A percentile compares a stretch with the other conserved stretches of the same genome.
These are phyloP conservation scores for Rusavskia elegans DNA, from an alignment of 495 filamentous ascomycete species.

Conservation along the genomic window DNA sequence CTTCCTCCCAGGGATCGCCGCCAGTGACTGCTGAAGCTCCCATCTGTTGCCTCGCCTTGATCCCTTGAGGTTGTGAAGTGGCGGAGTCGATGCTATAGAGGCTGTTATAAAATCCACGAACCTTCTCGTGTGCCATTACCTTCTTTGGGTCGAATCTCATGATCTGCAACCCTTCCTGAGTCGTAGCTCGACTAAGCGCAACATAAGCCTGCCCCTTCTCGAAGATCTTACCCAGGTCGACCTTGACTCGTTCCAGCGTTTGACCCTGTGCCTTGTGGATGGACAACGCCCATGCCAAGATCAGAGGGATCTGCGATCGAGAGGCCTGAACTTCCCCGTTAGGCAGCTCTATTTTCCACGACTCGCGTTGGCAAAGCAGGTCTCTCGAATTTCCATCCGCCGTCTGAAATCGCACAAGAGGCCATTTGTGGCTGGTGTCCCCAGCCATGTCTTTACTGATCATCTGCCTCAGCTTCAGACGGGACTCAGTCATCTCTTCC, in stretches of 20 bases:
- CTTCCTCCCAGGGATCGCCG: conserved; percentile 18
- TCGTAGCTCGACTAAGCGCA: conserved; percentile 59
- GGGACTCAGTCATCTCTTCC: conserved; percentile 26
- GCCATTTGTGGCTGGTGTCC: conserved; percentile 40
- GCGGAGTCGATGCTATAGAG: conserved; percentile 38
- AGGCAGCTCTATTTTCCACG: conserved; percentile 93
- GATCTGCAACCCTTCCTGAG: conserved; percentile 77
- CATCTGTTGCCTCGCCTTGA: conserved; percentile 8
- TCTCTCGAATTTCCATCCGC: conserved; percentile 63
- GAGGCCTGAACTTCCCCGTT: conserved; percentile 87
- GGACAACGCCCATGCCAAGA: conserved; percentile 89
- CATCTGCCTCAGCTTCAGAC: conserved; percentile 32
- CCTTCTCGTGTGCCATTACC: conserved; percentile 86
- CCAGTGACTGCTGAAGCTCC: not conserved
- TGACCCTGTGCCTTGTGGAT: conserved; percentile 98
- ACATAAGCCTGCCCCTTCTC: conserved; percentile 72
- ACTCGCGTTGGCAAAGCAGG: conserved; percentile 69
- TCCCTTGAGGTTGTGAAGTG: conserved; percentile 18
- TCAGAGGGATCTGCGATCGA: conserved; percentile 48
- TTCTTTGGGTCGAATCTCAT: conserved; percentile 75
- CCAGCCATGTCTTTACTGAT: conserved; percentile 23
- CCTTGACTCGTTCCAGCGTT: conserved; percentile 86
- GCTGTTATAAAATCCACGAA: conserved; percentile 68
- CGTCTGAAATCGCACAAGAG: conserved; percentile 65
- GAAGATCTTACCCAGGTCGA: conserved; percentile 81